Evolutionary conservation across 805 yeast genomes (phyloP).

Genomic region (Metschnikowia amazonensis): DNA sequence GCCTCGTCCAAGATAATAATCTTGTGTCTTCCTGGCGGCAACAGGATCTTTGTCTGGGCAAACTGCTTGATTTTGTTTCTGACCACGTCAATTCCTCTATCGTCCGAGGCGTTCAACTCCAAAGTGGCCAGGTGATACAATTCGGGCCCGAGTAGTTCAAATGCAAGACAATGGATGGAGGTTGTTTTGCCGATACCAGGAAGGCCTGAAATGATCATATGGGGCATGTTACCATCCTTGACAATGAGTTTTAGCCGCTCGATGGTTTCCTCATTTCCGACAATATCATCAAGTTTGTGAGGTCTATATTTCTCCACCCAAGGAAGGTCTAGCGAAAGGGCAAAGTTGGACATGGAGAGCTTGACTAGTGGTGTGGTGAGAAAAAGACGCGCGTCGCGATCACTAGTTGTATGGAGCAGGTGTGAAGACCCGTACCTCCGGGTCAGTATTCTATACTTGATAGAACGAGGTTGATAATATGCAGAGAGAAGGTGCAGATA

Average conservation of each 20-base stretch:
- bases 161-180: conserved; percentile 84
- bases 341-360: conserved; percentile 8
- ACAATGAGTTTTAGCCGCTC: conserved; percentile 82
- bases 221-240: conserved; percentile 94
- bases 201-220: conserved; percentile 88
- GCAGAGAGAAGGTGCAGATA: too few relatives aligned
- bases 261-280: conserved; percentile 89
- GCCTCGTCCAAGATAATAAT: conserved; percentile 93
- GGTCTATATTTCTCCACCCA: conserved; percentile 97
- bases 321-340: conserved; percentile 33
- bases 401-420: too few relatives aligned
- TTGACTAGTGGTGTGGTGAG: background rate
- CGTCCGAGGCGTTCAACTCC: conserved; percentile 94
- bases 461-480: too few relatives aligned
- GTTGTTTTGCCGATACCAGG: conserved; percentile 99
- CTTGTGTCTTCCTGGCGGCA: conserved; percentile 89
- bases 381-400: conserved; percentile 6
- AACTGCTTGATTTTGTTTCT: conserved; percentile 90
- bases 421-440: background rate
- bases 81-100: conserved; percentile 95
- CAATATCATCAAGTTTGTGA: conserved; percentile 69
- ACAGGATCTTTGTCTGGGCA: conserved; percentile 87
- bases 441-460: too few relatives aligned
- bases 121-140: conserved; percentile 76
- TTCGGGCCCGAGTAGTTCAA: conserved; percentile 68